These are phyloP conservation scores for Sphagnum tenellum DNA, from an alignment of 225 moss, liverwort and hornwort species.

Conservation along the genomic window DNA sequence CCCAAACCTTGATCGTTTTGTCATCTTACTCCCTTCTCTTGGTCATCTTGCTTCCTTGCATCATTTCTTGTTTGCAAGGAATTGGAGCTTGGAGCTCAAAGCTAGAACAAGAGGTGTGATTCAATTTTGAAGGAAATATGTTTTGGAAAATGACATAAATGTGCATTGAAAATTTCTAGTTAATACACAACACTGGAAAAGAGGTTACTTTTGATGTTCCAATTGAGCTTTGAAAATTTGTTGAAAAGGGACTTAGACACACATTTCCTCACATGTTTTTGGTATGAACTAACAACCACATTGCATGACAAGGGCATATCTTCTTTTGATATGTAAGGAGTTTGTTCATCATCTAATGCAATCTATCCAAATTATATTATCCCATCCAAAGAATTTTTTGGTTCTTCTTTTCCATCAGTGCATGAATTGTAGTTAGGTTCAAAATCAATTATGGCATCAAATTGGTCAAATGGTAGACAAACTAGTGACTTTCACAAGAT, in stretches of 20 bases:
- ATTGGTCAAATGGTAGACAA: constrained; percentile 7
- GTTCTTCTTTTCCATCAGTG: no score
- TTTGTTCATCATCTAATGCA: no score
- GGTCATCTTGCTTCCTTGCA: background rate
- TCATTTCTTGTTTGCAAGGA: no score
- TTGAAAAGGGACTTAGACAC: constrained; percentile 19
- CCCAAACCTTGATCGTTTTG: no score
- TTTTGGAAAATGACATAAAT: constrained; percentile 30
- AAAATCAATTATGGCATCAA: constrained; percentile 1
- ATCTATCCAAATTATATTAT: background rate
- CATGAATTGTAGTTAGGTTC: background rate
- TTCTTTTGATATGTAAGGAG: no score
- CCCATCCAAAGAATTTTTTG: background rate
- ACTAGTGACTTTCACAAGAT: background rate
- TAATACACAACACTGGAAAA: constrained; percentile 9
- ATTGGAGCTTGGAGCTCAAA: no score
- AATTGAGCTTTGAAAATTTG: constrained; percentile 2
- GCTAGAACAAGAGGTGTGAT: constrained; percentile 9
- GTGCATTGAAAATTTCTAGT: no score
- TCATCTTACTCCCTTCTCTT: background rate
- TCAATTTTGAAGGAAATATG: constrained; percentile 42
- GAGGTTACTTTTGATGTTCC: background rate
- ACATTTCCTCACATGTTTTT: constrained; percentile 10
- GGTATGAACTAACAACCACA: constrained; percentile 3
- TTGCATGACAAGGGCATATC: background rate